Conservation (phyloP, 129 eudicot species). For the Chrysanthemum makinoi region DNA sequence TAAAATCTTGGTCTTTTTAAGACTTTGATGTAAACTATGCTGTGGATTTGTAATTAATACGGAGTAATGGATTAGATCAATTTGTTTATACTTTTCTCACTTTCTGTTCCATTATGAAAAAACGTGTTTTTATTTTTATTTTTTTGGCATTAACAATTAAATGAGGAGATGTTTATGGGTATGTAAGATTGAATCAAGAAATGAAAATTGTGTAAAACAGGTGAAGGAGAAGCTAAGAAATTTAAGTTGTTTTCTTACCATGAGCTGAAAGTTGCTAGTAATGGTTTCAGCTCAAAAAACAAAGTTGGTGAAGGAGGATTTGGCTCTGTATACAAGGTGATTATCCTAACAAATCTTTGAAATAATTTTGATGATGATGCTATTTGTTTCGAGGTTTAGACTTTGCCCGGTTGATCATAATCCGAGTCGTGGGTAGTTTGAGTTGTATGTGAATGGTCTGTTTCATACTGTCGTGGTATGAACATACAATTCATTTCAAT, state of each 20-base stretch:
- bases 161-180: slow-evolving; percentile 2
- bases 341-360: background rate
- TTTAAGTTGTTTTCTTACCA: slow-evolving; percentile 57
- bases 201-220: slow-evolving; percentile 39
- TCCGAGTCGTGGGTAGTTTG: no score
- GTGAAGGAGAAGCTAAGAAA: slow-evolving; percentile 32
- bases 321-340: slow-evolving; percentile 76
- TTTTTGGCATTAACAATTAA: background rate
- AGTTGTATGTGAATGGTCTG: no score
- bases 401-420: no score
- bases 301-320: slow-evolving; percentile 76
- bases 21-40: slow-evolving; percentile 7
- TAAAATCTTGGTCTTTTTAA: background rate
- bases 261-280: slow-evolving; percentile 57
- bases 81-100: background rate
- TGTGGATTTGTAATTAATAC: no score
- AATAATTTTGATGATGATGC: background rate
- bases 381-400: background rate
- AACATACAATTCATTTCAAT: no score
- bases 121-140: background rate
- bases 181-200: slow-evolving; percentile 13
- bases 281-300: slow-evolving; percentile 49
- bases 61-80: no score
- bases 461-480: no score
- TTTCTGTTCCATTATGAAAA: slow-evolving; percentile 11